Evolutionary conservation across 2,329 filamentous ascomycete species (phyloP).

Genomic region (Capronia americana): DNA sequence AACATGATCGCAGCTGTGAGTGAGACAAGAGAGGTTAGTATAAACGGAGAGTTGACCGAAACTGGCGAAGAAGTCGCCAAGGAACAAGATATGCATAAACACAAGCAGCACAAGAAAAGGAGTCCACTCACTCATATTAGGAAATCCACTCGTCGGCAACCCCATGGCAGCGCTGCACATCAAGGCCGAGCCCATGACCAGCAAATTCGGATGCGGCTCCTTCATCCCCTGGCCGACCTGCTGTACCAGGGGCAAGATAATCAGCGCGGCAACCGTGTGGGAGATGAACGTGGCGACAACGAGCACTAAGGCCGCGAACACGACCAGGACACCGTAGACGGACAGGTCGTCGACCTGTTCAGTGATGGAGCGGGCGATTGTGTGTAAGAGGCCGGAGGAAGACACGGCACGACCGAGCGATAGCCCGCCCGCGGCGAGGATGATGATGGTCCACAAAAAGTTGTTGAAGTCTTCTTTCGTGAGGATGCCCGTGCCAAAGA

Average conservation of each 20-base stretch:
- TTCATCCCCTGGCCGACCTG: slow-evolving; percentile 85
- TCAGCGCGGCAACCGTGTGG: slow-evolving; percentile 94
- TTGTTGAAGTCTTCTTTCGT: slow-evolving; percentile 99
- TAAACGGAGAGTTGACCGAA: not conserved
- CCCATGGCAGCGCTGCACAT: slow-evolving; percentile 99
- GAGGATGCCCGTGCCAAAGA: slow-evolving; percentile 94
- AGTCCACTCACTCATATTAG: slow-evolving; percentile 91
- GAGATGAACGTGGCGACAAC: slow-evolving; percentile 97
- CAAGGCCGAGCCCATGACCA: slow-evolving; percentile 92
- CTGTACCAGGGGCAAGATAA: slow-evolving; percentile 87
- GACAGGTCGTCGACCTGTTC: slow-evolving; percentile 75
- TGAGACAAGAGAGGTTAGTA: not conserved
- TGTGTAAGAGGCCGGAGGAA: slow-evolving; percentile 88
- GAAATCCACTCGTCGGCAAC: slow-evolving; percentile 92
- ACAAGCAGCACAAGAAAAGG: not conserved
- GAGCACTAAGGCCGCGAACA: slow-evolving; percentile 83
- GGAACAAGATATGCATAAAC: slow-evolving; percentile 9
- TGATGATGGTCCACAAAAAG: slow-evolving; percentile 98
- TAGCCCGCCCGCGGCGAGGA: slow-evolving; percentile 90
- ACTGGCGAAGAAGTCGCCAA: not conserved
- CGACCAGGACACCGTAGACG: slow-evolving; percentile 82
- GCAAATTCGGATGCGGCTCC: slow-evolving; percentile 86
- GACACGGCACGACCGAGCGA: slow-evolving; percentile 93
- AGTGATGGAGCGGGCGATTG: slow-evolving; percentile 80
- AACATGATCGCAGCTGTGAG: slow-evolving; percentile 97